Base-by-base conservation (phyloP, 1,284 basidiomycete genomes). In the Cutaneotrichosporon daszewskae region DNA sequence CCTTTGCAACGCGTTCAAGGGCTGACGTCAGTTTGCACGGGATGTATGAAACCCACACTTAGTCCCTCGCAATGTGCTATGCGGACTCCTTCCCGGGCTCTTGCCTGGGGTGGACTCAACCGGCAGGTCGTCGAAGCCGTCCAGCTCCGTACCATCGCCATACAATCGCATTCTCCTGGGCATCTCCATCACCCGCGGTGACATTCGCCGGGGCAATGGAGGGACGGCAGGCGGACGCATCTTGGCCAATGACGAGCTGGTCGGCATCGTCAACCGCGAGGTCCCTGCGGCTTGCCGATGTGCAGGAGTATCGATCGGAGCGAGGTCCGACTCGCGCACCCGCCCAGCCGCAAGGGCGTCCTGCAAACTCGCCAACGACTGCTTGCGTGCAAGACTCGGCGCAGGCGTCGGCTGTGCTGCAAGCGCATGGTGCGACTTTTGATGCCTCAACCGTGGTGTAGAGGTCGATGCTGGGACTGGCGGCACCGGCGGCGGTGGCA, bases 101-200 rank as follows among this genome's bases (percentile, higher is more conserved):
- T 25, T 22, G 4, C 18, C 20, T 4, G 39, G 39, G n/a, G 22
- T 33, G 24, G 33, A 31, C 62, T 92, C 84, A 14, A 85, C 86
- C 6, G 83, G 83, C 32, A 97, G 76, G 68, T 97, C 92, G 27
- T 94, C 91, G 52, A 97, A 81, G 1, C 69, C 82, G 59, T 97
- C 92, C 36, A 97, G 75, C 71, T 96, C 92, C 8, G 87, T 89
- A 6, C 92, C 92, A 65, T 95, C 89, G 3, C 91, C 90, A 65
- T 86, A 96, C 14, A 78, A 43, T n/a, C 33, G 29, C 76, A 46
- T 80, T 37, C 82, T 79, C 62, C 84, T 85, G 3, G 87, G 85
- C 57, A 81, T 76, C 44, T 82, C 80, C 39, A 91, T 72, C 12
- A 26, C 23, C 16, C 33, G 40, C 11, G 24, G 19, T 16, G 13